Base-by-base conservation (phyloP, 1,284 basidiomycete genomes). In the Leucoagaricus sp. region DNA sequence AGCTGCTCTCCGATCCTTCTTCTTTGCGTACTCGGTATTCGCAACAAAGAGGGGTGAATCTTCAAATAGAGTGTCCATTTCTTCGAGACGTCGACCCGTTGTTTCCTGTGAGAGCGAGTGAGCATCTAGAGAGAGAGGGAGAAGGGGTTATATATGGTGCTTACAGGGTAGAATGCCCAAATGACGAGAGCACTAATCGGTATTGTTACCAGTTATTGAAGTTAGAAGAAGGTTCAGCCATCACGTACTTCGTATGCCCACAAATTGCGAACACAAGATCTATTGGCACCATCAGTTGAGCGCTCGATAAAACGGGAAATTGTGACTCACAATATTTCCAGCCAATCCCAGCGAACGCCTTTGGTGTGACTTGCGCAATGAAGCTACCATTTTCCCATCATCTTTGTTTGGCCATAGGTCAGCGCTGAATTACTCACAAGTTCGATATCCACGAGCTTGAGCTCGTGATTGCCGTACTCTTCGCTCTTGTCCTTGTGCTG, bases 201-300 rank as follows among this genome's bases (percentile, higher is more conserved):
- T n/a, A n/a, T n/a, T 19, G 21, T 29, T 13, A n/a, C 19, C 23
- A 34, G 38, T 21, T 31, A 44, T 17, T 34, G 41, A 5, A 4
- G 9, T 12, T 31, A 17, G 13, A 13, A 15, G 15, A 49, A 10
- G 19, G 12, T 3, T 17, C 34, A 38, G 41, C 5, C 13, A 21
- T 7, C 4, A 51, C 72, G 50, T 52, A 73, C 74, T 86, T 86
- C 12, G 83, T 82, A 68, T 84, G 81, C 7, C 79, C 75, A 63
- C 82, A 83, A 51, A 87, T 78, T 1, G 83, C 83, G 58, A 86
- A 86, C 19, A 86, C 80, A 41, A 86, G 72, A 67, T 76, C 72
- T 72, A 29, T 10, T 15, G 28, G 12, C 13, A 25, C 21, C 0
- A n/a, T 13, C 8, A 6, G 1, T 4, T 49, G 33, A 26, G 48